Evolutionary conservation across 78 protist species (phyloP).

Genomic region (Dictyostelium capitatum): DNA sequence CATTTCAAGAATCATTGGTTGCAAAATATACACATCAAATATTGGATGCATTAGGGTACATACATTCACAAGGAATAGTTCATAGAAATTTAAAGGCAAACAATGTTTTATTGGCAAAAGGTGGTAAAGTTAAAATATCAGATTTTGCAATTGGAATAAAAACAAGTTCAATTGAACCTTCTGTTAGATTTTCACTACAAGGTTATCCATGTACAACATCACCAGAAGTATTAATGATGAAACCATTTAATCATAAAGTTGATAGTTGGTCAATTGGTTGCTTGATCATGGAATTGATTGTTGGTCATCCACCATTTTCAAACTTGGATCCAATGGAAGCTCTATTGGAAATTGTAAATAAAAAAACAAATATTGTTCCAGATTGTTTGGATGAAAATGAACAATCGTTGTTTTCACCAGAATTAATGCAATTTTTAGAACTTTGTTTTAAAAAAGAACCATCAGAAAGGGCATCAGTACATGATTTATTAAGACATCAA

Average conservation of each 20-base stretch:
- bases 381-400: conserved; percentile 27
- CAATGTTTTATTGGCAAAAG: conserved; percentile 77
- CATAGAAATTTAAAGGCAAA: conserved; percentile 86
- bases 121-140: conserved; percentile 56
- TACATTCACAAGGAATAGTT: conserved; percentile 79
- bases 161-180: not conserved
- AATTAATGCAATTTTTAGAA: conserved; percentile 3
- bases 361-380: not conserved
- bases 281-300: conserved; percentile 70
- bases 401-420: conserved; percentile 2
- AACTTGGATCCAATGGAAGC: conserved; percentile 52
- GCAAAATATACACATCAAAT: conserved; percentile 46
- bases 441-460: conserved; percentile 33
- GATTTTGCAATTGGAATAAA: conserved; percentile 76
- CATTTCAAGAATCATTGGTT: conserved; percentile 21
- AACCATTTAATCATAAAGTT: conserved; percentile 44
- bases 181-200: conserved; percentile 18
- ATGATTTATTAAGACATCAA: conserved; percentile 44
- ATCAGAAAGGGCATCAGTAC: not conserved
- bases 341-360: conserved; percentile 28
- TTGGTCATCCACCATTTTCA: conserved; percentile 63
- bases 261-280: conserved; percentile 84
- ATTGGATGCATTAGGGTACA: conserved; percentile 41
- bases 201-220: conserved; percentile 84
- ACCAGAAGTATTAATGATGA: conserved; percentile 81